Evolutionary conservation across 164 flowering plant species (phyloP), one percentile per base, ranked within the genome.

Genomic region (Umbilicus rupestris): DNA sequence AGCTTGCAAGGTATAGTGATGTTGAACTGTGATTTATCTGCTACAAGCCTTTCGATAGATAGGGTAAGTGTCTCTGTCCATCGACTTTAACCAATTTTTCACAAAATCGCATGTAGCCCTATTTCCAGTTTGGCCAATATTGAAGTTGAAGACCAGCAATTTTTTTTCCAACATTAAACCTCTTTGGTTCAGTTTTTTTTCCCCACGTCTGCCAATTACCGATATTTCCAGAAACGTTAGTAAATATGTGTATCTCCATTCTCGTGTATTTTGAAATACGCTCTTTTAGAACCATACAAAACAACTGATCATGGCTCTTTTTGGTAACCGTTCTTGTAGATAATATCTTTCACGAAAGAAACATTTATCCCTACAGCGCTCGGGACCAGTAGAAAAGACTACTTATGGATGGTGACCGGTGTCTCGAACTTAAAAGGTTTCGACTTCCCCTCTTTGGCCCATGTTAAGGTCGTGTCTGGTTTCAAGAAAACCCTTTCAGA

Each of bases 361-460:
- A 75, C 63, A 58, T 90, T 87, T 68, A 79, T 85, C 68, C 96
- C 98, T 7, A 90, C 97, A 57, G 79, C 91, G 69, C 44, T 90
- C 10, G 82, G 72, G 17, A 73, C 80, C 42, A 63, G 85, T 68
- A 62, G 68, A 26, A 70, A 85, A 19, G 81, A 81, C 20, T 68
- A 73, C 39, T 68, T 90, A 69, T 94, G 96, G 98, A 80, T 87
- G 85, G 85, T 90, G 20, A 81, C 88, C 8, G 98, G 98, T 31
- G 91, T 80, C 28, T 90, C 96, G 62, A 86, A 77, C 70, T 46
- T 85, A 67, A 71, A 67, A 3, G 74, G 68, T 46, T 70, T 69
- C 39, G 72, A 75, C 35, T 67, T 77, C 22, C 63, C 75, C 29
- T 76, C 84, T 49, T 70, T 87, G 70, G 82, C 83, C n/a, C 78